A percentile compares a stretch with the other conserved stretches of the same genome.
phyloP scores from a whole-genome alignment of 192 early-diverging fungal genomes.

The Umbelopsis sp. region DNA sequence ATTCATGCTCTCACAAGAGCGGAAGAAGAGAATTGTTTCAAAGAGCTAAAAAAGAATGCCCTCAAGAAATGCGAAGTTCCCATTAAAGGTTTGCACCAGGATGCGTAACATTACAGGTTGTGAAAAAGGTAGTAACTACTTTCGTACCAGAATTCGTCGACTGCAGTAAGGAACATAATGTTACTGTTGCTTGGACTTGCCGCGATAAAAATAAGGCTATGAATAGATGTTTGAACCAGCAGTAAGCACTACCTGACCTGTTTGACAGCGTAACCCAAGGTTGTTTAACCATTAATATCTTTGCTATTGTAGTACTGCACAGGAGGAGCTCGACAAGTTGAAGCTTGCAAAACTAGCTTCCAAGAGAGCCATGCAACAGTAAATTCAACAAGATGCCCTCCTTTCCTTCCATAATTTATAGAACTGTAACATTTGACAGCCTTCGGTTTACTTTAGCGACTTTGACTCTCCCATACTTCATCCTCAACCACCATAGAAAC shows the following conservation, averaged over 20 bases:
- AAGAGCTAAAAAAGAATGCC: slow-evolving; percentile 52
- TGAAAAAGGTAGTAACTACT: background rate
- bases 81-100: slow-evolving; percentile 44
- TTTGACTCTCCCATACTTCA: too few species aligned
- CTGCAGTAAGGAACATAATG: slow-evolving; percentile 53
- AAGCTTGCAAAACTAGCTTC: slow-evolving; percentile 40
- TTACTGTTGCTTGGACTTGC: slow-evolving; percentile 53
- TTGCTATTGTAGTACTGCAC: slow-evolving; percentile 42
- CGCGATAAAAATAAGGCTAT: slow-evolving; percentile 48
- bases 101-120: background rate
- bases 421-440: too few species aligned
- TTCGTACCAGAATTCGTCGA: slow-evolving; percentile 50
- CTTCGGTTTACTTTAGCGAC: too few species aligned
- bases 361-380: background rate
- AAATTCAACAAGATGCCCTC: background rate
- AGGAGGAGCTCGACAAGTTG: slow-evolving; percentile 53
- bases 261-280: background rate
- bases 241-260: slow-evolving; percentile 24
- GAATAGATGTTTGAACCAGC: slow-evolving; percentile 51
- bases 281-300: background rate
- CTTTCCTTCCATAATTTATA: too few species aligned
- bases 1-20: slow-evolving; percentile 54
- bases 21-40: slow-evolving; percentile 55
- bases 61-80: slow-evolving; percentile 47
- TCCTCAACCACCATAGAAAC: background rate